These are phyloP conservation scores for Adansonia gregorii DNA, from an alignment of 441 rosid species.

Conservation along the genomic window DNA sequence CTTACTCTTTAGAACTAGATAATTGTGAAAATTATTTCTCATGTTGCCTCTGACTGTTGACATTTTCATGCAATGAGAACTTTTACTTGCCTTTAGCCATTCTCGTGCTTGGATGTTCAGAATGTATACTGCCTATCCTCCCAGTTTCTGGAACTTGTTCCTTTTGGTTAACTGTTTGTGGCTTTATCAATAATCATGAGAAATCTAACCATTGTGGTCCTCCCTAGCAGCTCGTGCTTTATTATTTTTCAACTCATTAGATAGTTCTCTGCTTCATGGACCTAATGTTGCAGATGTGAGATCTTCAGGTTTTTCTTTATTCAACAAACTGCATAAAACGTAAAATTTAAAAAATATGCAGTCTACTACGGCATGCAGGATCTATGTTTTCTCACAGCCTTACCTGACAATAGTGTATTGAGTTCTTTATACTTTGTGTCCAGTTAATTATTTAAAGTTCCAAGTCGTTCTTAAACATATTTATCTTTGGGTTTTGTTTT, in stretches of 20 bases:
- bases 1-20: neutral
- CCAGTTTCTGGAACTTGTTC: neutral
- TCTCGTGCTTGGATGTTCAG: neutral
- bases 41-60: neutral
- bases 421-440: neutral
- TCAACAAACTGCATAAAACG: neutral
- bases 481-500: constrained; percentile 11
- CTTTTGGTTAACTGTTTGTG: neutral
- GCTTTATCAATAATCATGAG: neutral
- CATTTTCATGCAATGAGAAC: neutral
- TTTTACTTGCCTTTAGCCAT: neutral
- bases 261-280: neutral
- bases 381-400: neutral
- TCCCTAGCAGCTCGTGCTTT: neutral
- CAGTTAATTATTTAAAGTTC: neutral
- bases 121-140: neutral
- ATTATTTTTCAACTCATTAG: neutral
- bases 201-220: neutral
- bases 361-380: neutral
- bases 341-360: neutral
- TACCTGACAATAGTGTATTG: neutral
- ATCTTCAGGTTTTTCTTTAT: neutral
- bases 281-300: neutral
- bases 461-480: neutral
- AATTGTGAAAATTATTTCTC: neutral